Conservation (phyloP, 75 land plant genomes). For the Adiantum capillusveneris region DNA sequence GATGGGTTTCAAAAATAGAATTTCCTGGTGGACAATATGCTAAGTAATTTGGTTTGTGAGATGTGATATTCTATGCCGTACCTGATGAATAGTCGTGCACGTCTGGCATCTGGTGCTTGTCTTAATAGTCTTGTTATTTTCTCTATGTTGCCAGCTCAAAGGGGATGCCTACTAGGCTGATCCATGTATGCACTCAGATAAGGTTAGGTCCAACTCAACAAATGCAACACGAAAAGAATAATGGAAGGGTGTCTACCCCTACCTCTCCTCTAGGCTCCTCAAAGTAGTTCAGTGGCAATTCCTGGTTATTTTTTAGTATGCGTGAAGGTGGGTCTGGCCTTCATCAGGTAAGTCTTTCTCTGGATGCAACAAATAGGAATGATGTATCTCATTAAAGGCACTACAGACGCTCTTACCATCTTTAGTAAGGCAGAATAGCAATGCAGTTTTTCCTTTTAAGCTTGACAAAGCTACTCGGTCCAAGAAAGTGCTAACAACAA, state of each 20-base stretch:
- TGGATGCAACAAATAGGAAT: background rate
- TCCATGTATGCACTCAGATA: background rate
- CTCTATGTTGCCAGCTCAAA: too few species aligned
- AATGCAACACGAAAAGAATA: background rate
- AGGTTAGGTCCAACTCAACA: background rate
- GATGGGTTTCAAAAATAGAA: too few species aligned
- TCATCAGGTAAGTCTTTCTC: background rate
- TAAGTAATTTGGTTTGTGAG: too few species aligned
- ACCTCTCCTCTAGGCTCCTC: background rate
- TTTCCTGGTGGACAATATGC: too few species aligned
- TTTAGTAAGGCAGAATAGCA: background rate
- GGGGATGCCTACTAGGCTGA: too few species aligned
- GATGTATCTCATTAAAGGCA: background rate
- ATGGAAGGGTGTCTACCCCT: constrained; percentile 2
- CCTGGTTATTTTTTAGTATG: constrained; percentile 2
- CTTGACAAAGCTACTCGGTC: background rate
- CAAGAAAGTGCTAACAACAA: constrained; percentile 3
- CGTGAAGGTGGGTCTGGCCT: constrained; percentile 1
- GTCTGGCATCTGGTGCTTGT: too few species aligned
- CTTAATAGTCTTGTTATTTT: too few species aligned
- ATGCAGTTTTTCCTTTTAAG: too few species aligned
- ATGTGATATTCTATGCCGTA: too few species aligned
- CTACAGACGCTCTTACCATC: too few species aligned
- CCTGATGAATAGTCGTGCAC: too few species aligned
- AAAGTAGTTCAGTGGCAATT: background rate